These are phyloP conservation scores for Coniochaeta sp. DNA, from an alignment of 2,329 filamentous ascomycete species.

Conservation along the genomic window DNA sequence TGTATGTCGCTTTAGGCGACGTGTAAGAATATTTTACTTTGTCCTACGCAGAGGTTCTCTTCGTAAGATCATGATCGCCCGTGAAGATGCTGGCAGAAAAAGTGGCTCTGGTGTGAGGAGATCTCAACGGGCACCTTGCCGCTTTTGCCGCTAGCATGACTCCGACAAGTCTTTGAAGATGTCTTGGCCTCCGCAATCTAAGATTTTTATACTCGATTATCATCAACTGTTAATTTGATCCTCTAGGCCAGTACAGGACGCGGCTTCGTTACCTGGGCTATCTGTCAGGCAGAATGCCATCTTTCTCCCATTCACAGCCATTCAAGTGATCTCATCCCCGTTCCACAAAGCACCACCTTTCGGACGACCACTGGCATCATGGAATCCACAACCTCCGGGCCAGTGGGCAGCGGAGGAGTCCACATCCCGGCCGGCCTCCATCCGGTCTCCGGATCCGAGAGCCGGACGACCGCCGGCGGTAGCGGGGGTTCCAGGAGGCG, in stretches of 20 bases:
- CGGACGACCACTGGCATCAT: not conserved
- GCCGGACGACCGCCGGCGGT: not conserved
- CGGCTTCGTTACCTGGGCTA: too few relatives aligned
- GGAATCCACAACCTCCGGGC: not conserved
- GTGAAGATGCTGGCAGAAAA: not conserved
- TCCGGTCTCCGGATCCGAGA: not conserved
- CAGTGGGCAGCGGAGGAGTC: not conserved
- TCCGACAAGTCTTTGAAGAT: not conserved
- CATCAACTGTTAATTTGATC: too few relatives aligned
- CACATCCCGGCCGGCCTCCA: not conserved
- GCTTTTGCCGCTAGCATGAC: not conserved
- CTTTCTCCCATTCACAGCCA: not conserved
- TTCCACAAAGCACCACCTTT: not conserved
- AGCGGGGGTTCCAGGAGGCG: not conserved
- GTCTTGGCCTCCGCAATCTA: not conserved
- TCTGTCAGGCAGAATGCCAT: not conserved
- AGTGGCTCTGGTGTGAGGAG: not conserved
- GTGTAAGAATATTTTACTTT: conserved; percentile 1
- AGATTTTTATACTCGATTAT: not conserved
- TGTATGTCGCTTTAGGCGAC: not conserved
- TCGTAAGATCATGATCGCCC: not conserved
- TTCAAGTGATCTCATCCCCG: not conserved
- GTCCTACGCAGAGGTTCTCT: not conserved
- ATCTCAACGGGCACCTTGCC: not conserved
- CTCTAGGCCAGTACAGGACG: too few relatives aligned